Evolutionary conservation across 352 stramenopile species (phyloP).

Genomic region (Phytophthora cajani): DNA sequence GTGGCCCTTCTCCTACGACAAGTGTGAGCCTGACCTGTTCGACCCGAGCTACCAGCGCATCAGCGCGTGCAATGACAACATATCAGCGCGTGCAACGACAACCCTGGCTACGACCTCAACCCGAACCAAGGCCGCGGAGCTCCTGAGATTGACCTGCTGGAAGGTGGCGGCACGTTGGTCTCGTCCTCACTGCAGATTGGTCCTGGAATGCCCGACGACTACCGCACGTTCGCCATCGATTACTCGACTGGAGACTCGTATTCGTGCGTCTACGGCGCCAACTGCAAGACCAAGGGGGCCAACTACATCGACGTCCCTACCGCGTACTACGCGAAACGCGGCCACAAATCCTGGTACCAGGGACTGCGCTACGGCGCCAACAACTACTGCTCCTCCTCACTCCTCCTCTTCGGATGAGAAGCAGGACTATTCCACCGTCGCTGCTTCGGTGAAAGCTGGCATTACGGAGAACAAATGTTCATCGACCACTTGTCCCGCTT

Average conservation of each 20-base stretch:
- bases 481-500: conserved; percentile 35
- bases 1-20: conserved; percentile 94
- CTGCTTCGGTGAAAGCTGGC: conserved; percentile 25
- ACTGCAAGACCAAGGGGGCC: conserved; percentile 53
- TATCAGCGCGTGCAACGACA: conserved; percentile 81
- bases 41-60: conserved; percentile 50
- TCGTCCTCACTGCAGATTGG: conserved; percentile 91
- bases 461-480: conserved; percentile 41
- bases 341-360: conserved; percentile 68
- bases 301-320: conserved; percentile 43
- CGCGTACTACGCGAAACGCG: conserved; percentile 45
- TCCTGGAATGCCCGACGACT: conserved; percentile 68
- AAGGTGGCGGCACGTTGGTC: conserved; percentile 74
- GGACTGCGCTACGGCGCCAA: conserved; percentile 60
- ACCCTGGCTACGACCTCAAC: conserved; percentile 91
- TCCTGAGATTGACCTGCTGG: conserved; percentile 95
- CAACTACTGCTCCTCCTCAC: conserved; percentile 42
- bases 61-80: conserved; percentile 82
- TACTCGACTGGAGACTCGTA: conserved; percentile 28
- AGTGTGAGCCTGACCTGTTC: conserved; percentile 70
- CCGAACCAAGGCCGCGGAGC: conserved; percentile 82
- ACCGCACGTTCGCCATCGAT: conserved; percentile 52
- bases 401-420: conserved; percentile 7
- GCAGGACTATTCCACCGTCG: conserved; percentile 26
- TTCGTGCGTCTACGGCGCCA: conserved; percentile 46